Evolutionary conservation across 2,329 filamentous ascomycete genomes (phyloP), one percentile per base, ranked within the genome.

Genomic region (Passalora sequoiae): DNA sequence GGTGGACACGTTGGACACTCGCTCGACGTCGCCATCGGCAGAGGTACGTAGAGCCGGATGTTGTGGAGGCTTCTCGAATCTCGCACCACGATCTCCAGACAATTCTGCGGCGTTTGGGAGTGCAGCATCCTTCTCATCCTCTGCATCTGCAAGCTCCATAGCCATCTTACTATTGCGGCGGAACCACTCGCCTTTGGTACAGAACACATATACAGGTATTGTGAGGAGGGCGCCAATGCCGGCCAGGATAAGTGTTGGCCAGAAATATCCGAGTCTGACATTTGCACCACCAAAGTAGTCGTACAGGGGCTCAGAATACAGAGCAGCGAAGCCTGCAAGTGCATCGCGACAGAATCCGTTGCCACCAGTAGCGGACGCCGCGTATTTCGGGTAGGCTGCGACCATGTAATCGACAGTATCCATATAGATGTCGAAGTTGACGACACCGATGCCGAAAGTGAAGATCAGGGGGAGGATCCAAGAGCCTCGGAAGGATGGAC

Each of bases 341-440:
- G 87, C 81, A 58, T 88, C 84, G 52, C 84, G 75, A 2, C 82
- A 75, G 67, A 83, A 86, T 1, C 83, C 84, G 50, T 88, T 88
- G 15, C 84, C 84, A 29, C 84, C 84, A 0, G 84, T 87, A 1
- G 84, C 84, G 0, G 82, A 86, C 1, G 84, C 83, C 2, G 82
- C 78, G 60, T 86, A 87, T 0, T 78, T 78, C 0, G 84, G 84
- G 56, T 87, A 84, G 0, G 83, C 80, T 45, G 80, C 81, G 25
- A 86, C 76, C 75, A 86, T 86, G 66, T 88, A 88, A 40, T 63
- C 59, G 38, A 61, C 59, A 3, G 59, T 60, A 8, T 55, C 54
- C 44, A 60, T 53, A 49, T 64, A 63, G 44, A 64, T 62, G 37
- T 57, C 58, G 37, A 58, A 58, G 57, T 88, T 88, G 43, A 83